Evolutionary conservation across 2,329 filamentous ascomycete genomes (phyloP).

Genomic region (Fusarium nygamai): DNA sequence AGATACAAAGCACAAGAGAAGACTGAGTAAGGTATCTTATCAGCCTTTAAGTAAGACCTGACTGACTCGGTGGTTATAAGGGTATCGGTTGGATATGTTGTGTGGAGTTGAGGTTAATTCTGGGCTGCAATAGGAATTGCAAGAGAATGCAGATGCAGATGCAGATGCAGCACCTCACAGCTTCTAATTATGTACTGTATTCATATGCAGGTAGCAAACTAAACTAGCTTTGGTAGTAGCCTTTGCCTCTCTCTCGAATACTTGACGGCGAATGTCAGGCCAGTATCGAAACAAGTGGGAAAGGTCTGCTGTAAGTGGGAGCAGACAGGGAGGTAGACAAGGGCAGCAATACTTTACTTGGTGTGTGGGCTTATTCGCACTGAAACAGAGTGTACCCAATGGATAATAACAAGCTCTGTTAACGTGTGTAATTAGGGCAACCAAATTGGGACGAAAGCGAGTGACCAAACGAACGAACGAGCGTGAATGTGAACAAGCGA

Average conservation of each 20-base stretch:
- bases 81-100: not conserved
- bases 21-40: too few relatives aligned
- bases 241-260: conserved; percentile 3
- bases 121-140: not conserved
- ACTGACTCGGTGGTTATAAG: not conserved
- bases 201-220: not conserved
- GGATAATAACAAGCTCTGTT: not conserved
- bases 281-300: conserved; percentile 13
- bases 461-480: conserved; percentile 12
- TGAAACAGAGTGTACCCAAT: conserved; percentile 19
- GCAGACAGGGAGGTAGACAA: not conserved
- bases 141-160: not conserved
- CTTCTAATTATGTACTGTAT: not conserved
- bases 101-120: conserved; percentile 1
- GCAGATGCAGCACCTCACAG: not conserved
- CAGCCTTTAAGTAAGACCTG: not conserved
- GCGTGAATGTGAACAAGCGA: not conserved
- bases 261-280: conserved; percentile 4
- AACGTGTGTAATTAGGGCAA: not conserved
- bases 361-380: not conserved
- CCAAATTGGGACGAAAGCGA: conserved; percentile 18
- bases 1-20: not conserved
- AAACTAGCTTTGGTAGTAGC: not conserved
- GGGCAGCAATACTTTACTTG: not conserved
- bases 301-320: conserved; percentile 4